Conservation (phyloP, 768 basidiomycete species). For the Megacollybia marginata region DNA sequence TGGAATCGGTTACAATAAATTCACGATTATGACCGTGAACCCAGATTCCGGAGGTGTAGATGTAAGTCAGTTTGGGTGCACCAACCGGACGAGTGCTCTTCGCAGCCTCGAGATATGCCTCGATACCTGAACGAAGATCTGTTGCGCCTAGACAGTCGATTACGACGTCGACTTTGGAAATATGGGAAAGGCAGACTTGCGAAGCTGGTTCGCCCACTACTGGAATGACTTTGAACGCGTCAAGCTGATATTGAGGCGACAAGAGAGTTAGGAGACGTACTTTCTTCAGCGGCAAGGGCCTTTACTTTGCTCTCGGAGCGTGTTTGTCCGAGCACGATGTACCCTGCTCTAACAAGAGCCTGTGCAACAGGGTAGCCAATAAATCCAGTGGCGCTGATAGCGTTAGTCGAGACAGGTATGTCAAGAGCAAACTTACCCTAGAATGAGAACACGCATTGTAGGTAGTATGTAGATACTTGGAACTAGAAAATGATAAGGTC, state of each 20-base stretch:
- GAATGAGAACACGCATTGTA: slow-evolving; percentile 18
- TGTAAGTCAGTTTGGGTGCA: background rate
- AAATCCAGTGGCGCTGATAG: slow-evolving; percentile 33
- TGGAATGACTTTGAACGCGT: slow-evolving; percentile 25
- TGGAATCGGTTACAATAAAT: slow-evolving; percentile 24
- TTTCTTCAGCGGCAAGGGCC: slow-evolving; percentile 31
- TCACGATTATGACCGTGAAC: slow-evolving; percentile 19
- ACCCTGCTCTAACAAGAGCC: slow-evolving; percentile 36
- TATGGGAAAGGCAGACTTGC: slow-evolving; percentile 17
- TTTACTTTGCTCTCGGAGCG: slow-evolving; percentile 27
- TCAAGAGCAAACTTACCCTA: slow-evolving; percentile 12
- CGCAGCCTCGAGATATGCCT: background rate
- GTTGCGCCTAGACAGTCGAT: slow-evolving; percentile 20
- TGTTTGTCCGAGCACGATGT: slow-evolving; percentile 37
- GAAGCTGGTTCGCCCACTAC: slow-evolving; percentile 19
- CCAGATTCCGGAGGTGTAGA: background rate
- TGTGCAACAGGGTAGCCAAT: slow-evolving; percentile 35
- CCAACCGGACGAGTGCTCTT: background rate
- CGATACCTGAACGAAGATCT: slow-evolving; percentile 16
- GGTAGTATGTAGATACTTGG: too few species aligned
- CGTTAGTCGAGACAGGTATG: background rate
- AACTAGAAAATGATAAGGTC: too few species aligned
- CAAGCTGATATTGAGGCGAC: background rate
- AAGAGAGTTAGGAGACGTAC: slow-evolving; percentile 11
- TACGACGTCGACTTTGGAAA: slow-evolving; percentile 25